These are phyloP conservation scores for Pyricularia sp. DNA, from an alignment of 2,329 filamentous ascomycete genomes.

Conservation along the genomic window DNA sequence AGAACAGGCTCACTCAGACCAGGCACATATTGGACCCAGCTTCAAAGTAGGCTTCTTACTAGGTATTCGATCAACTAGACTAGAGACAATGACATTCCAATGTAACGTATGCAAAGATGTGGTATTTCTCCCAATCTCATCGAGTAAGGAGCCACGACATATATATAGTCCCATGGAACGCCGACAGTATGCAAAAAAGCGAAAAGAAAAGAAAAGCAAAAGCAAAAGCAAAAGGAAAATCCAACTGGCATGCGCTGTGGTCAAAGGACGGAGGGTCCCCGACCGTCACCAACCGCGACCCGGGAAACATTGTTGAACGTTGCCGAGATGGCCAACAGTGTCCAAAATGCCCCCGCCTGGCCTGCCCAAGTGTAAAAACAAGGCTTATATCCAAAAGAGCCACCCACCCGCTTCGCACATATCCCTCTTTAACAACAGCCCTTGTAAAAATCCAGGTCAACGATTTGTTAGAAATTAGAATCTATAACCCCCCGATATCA, in stretches of 20 bases:
- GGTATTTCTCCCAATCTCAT: neutral
- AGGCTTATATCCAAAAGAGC: neutral
- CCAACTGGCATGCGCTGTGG: neutral
- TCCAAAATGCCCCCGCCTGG: neutral
- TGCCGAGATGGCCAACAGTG: neutral
- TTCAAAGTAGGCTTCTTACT: neutral
- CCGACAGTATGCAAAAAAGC: constrained; percentile 3
- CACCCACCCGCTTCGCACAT: neutral
- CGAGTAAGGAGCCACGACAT: neutral
- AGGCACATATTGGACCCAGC: neutral
- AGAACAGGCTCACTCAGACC: neutral
- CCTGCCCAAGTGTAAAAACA: neutral
- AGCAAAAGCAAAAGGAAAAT: neutral
- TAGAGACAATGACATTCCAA: neutral
- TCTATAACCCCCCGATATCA: neutral
- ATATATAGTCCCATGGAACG: neutral
- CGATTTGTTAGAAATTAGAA: neutral
- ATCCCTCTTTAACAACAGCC: neutral
- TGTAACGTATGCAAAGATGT: neutral
- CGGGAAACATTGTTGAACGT: neutral
- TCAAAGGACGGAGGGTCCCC: neutral
- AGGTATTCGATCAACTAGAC: neutral
- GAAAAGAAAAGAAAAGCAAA: no score
- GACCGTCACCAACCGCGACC: neutral
- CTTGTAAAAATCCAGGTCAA: neutral